These are phyloP conservation scores for Osmanthus fragrans DNA, from an alignment of 257 asterid genomes.

Conservation along the genomic window DNA sequence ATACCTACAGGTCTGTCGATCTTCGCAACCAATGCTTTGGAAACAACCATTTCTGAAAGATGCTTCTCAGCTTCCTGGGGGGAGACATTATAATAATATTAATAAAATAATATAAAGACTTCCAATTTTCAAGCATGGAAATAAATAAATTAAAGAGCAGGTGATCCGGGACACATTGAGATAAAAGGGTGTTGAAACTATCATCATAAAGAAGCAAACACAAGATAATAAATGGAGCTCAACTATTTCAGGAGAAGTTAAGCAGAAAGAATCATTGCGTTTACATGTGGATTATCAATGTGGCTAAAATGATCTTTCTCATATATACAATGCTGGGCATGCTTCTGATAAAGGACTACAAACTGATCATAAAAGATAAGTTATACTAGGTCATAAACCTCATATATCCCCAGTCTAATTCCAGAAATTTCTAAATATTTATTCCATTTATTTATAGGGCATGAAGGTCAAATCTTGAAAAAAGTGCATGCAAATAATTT, in stretches of 20 bases:
- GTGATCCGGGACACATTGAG: neutral
- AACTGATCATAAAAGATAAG: neutral
- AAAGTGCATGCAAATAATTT: neutral
- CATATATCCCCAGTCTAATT: neutral
- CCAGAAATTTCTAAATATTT: neutral
- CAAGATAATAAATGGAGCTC: neutral
- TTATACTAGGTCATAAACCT: neutral
- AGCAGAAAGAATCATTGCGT: neutral
- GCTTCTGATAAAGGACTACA: neutral
- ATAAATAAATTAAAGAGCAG: neutral
- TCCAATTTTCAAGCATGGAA: neutral
- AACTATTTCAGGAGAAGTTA: neutral
- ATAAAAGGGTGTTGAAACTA: neutral
- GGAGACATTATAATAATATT: neutral
- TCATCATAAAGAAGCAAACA: neutral
- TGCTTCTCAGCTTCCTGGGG: constrained; percentile 86
- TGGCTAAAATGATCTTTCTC: neutral
- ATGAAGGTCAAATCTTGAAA: neutral
- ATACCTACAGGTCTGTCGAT: constrained; percentile 88
- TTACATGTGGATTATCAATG: neutral
- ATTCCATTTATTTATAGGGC: neutral
- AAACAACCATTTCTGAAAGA: constrained; percentile 95
- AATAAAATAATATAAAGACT: neutral
- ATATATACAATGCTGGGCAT: neutral
- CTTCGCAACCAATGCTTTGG: constrained; percentile 82